These are phyloP conservation scores for Fraxinus latifolia DNA, from an alignment of 305 asterid species.

Conservation along the genomic window DNA sequence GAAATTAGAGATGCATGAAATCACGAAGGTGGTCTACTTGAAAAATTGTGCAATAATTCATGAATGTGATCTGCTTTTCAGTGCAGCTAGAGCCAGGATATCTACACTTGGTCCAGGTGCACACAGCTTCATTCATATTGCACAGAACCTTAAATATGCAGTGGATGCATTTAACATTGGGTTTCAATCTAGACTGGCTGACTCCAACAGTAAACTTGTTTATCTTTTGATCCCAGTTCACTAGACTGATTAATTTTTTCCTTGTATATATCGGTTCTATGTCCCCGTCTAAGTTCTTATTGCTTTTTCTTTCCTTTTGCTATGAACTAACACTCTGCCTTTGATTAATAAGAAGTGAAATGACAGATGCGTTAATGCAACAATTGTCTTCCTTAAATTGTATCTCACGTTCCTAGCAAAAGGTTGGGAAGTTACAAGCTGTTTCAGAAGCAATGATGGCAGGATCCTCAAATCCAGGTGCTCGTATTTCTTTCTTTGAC, in stretches of 20 bases:
- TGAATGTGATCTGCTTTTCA: not conserved
- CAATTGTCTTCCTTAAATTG: not conserved
- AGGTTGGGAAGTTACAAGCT: constrained; percentile 15
- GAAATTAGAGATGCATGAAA: not conserved
- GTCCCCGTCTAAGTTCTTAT: not conserved
- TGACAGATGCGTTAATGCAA: not conserved
- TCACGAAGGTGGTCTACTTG: not conserved
- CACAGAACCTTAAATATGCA: not conserved
- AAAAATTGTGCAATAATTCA: not conserved
- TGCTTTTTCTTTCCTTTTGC: not conserved
- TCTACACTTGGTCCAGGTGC: not conserved
- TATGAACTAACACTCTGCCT: not conserved
- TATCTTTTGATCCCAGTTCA: not conserved
- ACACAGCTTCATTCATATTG: not conserved
- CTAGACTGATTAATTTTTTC: not conserved
- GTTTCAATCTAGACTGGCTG: not conserved
- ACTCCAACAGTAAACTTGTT: not conserved
- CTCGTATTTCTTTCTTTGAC: constrained; percentile 2
- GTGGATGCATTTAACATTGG: not conserved
- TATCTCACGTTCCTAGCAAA: not conserved
- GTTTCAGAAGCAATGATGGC: constrained; percentile 24
- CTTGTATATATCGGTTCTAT: not conserved
- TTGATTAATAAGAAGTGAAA: not conserved
- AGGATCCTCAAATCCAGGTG: constrained; percentile 13
- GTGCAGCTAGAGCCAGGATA: not conserved